These are phyloP conservation scores for Phytophthora citricola DNA, from an alignment of 352 stramenopile genomes.

Conservation along the genomic window DNA sequence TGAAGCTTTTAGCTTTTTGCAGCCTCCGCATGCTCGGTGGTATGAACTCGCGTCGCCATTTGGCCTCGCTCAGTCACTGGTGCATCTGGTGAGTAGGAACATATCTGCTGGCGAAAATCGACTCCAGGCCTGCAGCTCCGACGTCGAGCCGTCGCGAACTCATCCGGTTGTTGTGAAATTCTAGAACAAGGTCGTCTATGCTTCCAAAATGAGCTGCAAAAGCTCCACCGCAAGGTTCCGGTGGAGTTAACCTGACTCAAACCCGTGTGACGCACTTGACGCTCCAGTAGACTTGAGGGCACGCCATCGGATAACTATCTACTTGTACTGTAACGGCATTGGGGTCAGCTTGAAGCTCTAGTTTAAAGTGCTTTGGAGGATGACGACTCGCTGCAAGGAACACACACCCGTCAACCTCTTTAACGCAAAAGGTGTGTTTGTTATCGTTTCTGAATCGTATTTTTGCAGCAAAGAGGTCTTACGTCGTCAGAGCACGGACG, in stretches of 20 bases:
- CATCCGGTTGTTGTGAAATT: conserved; percentile 20
- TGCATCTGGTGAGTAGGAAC: conserved; percentile 28
- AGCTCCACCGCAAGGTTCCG: conserved; percentile 14
- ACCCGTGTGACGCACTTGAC: conserved; percentile 18
- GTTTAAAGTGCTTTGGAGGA: background rate
- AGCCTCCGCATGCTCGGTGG: background rate
- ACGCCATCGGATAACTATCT: conserved; percentile 17
- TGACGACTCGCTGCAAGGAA: conserved; percentile 11
- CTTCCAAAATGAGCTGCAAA: conserved; percentile 9
- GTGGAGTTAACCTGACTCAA: conserved; percentile 21
- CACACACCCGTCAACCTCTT: conserved; percentile 22
- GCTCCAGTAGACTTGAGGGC: conserved; percentile 24
- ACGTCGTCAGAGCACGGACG: conserved; percentile 26
- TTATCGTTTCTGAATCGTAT: conserved; percentile 19
- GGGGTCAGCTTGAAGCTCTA: background rate
- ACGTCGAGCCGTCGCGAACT: conserved; percentile 4
- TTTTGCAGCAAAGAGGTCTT: conserved; percentile 27
- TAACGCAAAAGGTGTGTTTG: conserved; percentile 1
- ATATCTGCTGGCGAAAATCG: conserved; percentile 28
- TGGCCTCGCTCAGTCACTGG: conserved; percentile 7
- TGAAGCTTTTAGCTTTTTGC: conserved; percentile 3
- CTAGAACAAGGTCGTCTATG: conserved; percentile 2
- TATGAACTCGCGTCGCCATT: conserved; percentile 1
- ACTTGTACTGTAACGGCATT: conserved; percentile 12
- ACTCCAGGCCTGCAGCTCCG: background rate